Evolutionary conservation across 148 eudicot species (phyloP).

Genomic region (Arctostaphylos glauca): DNA sequence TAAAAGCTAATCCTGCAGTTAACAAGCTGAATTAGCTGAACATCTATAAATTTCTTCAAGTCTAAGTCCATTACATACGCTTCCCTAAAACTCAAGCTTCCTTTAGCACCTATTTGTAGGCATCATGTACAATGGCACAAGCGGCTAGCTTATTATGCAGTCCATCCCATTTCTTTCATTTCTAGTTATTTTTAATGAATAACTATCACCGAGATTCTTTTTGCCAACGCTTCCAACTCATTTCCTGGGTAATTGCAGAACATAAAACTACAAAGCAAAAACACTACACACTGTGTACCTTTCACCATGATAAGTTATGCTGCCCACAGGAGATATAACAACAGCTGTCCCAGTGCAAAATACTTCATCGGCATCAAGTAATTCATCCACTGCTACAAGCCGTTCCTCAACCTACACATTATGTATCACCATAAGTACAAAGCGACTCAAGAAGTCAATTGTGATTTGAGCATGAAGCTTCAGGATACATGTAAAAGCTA

Average conservation of each 20-base stretch:
- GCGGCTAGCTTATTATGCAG: background rate
- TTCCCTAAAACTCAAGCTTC: background rate
- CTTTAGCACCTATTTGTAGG: background rate
- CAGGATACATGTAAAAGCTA: background rate
- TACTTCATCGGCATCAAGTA: constrained; percentile 96
- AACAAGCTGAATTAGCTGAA: background rate
- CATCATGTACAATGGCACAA: background rate
- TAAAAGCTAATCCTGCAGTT: background rate
- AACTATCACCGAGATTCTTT: background rate
- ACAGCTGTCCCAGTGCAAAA: constrained; percentile 98
- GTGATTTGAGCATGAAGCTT: background rate
- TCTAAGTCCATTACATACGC: background rate
- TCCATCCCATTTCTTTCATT: background rate
- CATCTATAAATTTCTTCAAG: background rate
- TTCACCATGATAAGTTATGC: constrained; percentile 75
- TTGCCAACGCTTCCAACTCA: background rate
- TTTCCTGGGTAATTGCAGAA: background rate
- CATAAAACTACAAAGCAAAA: background rate
- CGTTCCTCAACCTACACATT: constrained; percentile 72
- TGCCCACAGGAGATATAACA: constrained; percentile 93
- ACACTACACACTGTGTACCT: constrained; percentile 54
- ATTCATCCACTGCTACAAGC: constrained; percentile 70
- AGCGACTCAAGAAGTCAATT: background rate
- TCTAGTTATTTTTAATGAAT: background rate
- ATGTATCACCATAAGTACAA: constrained; percentile 17